Evolutionary conservation across 768 basidiomycete genomes (phyloP).

Genomic region (Suillus luteus): DNA sequence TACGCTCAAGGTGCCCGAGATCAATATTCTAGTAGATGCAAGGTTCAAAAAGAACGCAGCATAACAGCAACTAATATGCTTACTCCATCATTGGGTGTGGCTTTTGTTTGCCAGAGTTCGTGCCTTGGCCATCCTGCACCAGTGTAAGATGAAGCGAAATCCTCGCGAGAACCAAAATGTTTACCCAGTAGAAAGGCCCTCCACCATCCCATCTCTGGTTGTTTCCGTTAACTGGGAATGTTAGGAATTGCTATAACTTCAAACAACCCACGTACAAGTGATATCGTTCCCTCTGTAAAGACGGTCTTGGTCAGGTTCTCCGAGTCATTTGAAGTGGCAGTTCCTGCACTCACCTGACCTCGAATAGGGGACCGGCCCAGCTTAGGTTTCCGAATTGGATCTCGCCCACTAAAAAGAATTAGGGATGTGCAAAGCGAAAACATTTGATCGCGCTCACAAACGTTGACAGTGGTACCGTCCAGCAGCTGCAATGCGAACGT

Average conservation of each 20-base stretch:
- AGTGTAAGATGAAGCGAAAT: background rate
- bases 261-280: slow-evolving; percentile 41
- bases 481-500: slow-evolving; percentile 49
- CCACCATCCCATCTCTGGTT: slow-evolving; percentile 43
- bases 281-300: slow-evolving; percentile 46
- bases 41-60: background rate
- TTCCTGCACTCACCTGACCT: slow-evolving; percentile 41
- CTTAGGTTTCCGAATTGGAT: slow-evolving; percentile 53
- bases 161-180: background rate
- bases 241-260: background rate
- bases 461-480: slow-evolving; percentile 55
- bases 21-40: slow-evolving; percentile 32
- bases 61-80: slow-evolving; percentile 6
- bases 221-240: slow-evolving; percentile 40
- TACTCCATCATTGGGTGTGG: slow-evolving; percentile 45
- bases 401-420: slow-evolving; percentile 49
- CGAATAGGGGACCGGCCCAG: slow-evolving; percentile 59
- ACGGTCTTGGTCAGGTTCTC: background rate
- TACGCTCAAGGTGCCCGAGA: slow-evolving; percentile 43
- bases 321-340: background rate
- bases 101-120: slow-evolving; percentile 18
- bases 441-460: slow-evolving; percentile 43
- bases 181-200: slow-evolving; percentile 47
- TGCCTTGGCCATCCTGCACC: slow-evolving; percentile 31
- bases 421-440: background rate